These are phyloP conservation scores for Kodamaea kakaduensis DNA, from an alignment of 805 yeast species.

Conservation along the genomic window DNA sequence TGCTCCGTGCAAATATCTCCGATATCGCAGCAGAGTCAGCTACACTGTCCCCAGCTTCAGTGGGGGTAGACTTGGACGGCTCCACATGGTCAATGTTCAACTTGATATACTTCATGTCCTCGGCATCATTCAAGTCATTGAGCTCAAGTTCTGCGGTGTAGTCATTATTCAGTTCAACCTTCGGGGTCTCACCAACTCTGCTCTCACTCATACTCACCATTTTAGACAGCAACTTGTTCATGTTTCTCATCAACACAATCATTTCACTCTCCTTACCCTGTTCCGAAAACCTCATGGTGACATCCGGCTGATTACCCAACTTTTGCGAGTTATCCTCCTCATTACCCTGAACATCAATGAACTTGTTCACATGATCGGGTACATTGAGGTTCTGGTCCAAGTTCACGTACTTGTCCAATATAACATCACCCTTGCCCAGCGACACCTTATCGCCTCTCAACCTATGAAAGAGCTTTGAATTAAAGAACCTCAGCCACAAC, in stretches of 20 bases:
- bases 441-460: constrained; percentile 81
- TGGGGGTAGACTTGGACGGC: too few relatives aligned
- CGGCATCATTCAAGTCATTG: constrained; percentile 47
- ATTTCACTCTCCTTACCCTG: constrained; percentile 47
- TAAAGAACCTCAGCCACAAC: constrained; percentile 94
- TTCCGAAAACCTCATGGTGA: constrained; percentile 73
- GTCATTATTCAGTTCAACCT: constrained; percentile 26
- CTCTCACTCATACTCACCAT: constrained; percentile 49
- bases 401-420: constrained; percentile 78
- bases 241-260: constrained; percentile 72
- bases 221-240: constrained; percentile 82
- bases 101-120: constrained; percentile 50
- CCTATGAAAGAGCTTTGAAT: constrained; percentile 81
- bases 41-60: constrained; percentile 20
- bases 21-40: constrained; percentile 18
- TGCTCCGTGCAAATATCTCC: constrained; percentile 15
- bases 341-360: constrained; percentile 78
- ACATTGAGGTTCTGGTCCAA: constrained; percentile 46
- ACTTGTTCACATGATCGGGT: constrained; percentile 55
- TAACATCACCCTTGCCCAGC: constrained; percentile 76
- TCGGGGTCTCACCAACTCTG: constrained; percentile 25
- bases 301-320: constrained; percentile 78
- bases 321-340: constrained; percentile 72
- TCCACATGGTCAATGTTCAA: constrained; percentile 30
- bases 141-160: constrained; percentile 45